Evolutionary conservation across 2,329 filamentous ascomycete genomes (phyloP), one percentile per base, ranked within the genome.

Genomic region (Pseudocercospora vitis): DNA sequence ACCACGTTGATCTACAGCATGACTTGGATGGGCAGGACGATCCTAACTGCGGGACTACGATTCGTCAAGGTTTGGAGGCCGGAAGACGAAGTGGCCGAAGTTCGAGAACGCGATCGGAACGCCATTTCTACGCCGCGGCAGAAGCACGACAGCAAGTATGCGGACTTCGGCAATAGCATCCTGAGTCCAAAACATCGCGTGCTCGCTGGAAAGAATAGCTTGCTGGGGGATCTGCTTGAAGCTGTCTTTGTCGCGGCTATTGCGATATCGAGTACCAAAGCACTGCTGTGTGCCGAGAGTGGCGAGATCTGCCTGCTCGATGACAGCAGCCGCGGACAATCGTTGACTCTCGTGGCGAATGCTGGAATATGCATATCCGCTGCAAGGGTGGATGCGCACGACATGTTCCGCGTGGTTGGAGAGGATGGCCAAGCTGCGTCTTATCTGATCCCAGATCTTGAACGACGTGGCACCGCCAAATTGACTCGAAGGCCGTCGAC

Each of bases 41-140:
- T 99, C 48, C 78, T 99, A 54, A 96, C 92, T 18, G 83, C 94
- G 19, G 94, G 94, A 11, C 87, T 94, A 48, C 84, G 94, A 21
- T 92, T 96, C 73, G 84, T 96, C 70, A 97, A 96, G 72, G 82
- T 95, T 47, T 99, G 94, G 94, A 86, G 86, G 62, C 80, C 94
- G 8, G 88, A 94, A 29, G 89, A 92, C 21, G 74, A 65, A 52
- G 48, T 58, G 4, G 50, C 44, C 29, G 64, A 65, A 12, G 12
- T 40, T 14, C 58, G 59, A 14, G 50, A 53, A 12, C 50, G 18
- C 28, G 54, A 60, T 29, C 50, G 55, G n/a, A 57, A 56, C 33
- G 63, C 58, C 18, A 48, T 63, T 8, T 49, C 47, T 0, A 65
- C 65, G 7, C 65, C 67, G 6, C 59, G 63, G 18, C 51, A 68